Evolutionary conservation across 2,329 filamentous ascomycete species (phyloP).

Genomic region (Bipolaris cookei): DNA sequence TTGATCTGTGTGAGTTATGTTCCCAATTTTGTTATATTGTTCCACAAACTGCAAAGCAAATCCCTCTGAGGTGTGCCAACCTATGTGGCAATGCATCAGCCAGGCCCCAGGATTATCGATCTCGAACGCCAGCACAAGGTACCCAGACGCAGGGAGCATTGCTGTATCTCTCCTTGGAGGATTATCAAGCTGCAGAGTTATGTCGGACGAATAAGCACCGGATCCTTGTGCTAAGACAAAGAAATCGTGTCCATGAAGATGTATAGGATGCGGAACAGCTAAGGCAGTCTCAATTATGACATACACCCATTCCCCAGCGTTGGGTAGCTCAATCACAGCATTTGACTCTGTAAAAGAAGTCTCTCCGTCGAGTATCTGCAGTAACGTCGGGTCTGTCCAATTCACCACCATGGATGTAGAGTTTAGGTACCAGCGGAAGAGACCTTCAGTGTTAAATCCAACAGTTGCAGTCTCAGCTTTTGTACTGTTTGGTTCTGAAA

Average conservation of each 20-base stretch:
- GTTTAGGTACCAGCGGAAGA: conserved; percentile 53
- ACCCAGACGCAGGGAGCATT: conserved; percentile 40
- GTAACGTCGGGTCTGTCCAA: conserved; percentile 50
- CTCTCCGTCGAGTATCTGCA: conserved; percentile 43
- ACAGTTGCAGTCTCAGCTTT: conserved; percentile 41
- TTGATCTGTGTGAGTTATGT: conserved; percentile 17
- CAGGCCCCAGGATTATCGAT: conserved; percentile 48
- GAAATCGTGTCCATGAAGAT: conserved; percentile 46
- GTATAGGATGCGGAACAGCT: conserved; percentile 42
- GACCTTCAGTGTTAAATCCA: conserved; percentile 39
- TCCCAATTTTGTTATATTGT: conserved; percentile 34
- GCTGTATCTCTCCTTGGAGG: conserved; percentile 45
- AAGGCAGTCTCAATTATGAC: conserved; percentile 50
- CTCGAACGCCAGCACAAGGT: conserved; percentile 45
- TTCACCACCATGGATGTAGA: conserved; percentile 49
- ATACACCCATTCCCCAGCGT: conserved; percentile 48
- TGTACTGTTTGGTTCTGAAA: conserved; percentile 30
- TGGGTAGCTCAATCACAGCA: conserved; percentile 32
- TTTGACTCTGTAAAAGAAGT: conserved; percentile 42
- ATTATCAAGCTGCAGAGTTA: conserved; percentile 35
- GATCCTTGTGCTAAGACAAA: conserved; percentile 38
- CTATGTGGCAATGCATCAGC: conserved; percentile 50
- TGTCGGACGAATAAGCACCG: conserved; percentile 26
- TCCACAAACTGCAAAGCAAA: conserved; percentile 46
- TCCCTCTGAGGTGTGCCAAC: conserved; percentile 45